Conservation (phyloP, 2,329 filamentous ascomycete species). For the Nemania abortiva region DNA sequence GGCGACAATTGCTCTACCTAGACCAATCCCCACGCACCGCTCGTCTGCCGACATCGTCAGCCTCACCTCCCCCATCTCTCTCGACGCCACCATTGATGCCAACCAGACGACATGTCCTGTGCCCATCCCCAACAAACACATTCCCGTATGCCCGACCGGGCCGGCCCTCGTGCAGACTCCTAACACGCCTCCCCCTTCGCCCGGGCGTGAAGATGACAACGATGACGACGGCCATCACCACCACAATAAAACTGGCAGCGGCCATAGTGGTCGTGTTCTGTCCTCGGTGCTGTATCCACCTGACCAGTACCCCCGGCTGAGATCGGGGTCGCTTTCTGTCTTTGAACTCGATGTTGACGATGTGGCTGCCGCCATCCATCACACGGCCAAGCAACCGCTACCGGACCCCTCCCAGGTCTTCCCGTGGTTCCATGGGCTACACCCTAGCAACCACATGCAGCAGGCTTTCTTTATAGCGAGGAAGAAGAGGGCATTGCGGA, state of each 20-base stretch:
- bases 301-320: slow-evolving; percentile 66
- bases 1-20: slow-evolving; percentile 67
- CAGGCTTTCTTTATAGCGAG: slow-evolving; percentile 88
- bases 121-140: slow-evolving; percentile 86
- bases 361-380: slow-evolving; percentile 79
- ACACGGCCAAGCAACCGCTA: slow-evolving; percentile 81
- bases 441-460: slow-evolving; percentile 89
- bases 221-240: slow-evolving; percentile 47
- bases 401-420: slow-evolving; percentile 90
- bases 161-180: slow-evolving; percentile 68
- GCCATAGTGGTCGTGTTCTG: slow-evolving; percentile 53
- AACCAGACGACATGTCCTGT: slow-evolving; percentile 48
- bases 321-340: slow-evolving; percentile 68
- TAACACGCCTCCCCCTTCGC: slow-evolving; percentile 75
- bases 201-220: slow-evolving; percentile 65
- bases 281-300: slow-evolving; percentile 82
- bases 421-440: slow-evolving; percentile 94
- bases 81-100: slow-evolving; percentile 55
- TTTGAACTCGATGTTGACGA: slow-evolving; percentile 79
- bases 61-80: slow-evolving; percentile 57
- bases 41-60: slow-evolving; percentile 57
- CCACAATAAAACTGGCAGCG: neutral
- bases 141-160: slow-evolving; percentile 89
- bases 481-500: slow-evolving; percentile 76
- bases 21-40: slow-evolving; percentile 61